A percentile compares a stretch with the other conserved stretches of the same genome.
These are phyloP conservation scores for Macrophomina tecta DNA, from an alignment of 2,329 filamentous ascomycete species.

Conservation along the genomic window DNA sequence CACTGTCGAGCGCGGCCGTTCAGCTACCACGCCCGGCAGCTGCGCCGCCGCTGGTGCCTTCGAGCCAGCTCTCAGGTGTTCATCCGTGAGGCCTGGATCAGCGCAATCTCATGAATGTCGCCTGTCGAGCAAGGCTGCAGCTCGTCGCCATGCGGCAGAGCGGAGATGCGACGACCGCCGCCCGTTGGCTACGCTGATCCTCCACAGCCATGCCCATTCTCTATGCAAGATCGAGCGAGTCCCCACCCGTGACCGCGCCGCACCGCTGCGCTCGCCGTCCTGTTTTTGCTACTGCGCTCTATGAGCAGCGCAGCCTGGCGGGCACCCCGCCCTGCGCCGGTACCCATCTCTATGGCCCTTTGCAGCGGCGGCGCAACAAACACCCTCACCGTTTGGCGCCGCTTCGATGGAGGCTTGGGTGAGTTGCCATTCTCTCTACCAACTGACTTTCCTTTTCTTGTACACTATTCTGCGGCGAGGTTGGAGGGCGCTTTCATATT, in stretches of 20 bases:
- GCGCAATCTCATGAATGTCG: background rate
- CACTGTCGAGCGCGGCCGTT: background rate
- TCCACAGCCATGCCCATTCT: background rate
- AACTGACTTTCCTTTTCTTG: background rate
- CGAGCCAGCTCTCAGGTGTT: background rate
- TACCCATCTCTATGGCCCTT: background rate
- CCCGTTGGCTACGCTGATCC: background rate
- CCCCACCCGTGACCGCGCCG: background rate
- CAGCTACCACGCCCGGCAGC: background rate
- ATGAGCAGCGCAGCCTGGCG: background rate
- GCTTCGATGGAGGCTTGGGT: constrained; percentile 18
- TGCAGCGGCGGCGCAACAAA: background rate
- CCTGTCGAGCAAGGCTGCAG: constrained; percentile 1
- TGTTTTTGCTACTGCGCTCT: background rate
- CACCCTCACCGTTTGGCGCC: constrained; percentile 15
- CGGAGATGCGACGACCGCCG: background rate
- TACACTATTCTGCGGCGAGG: constrained; percentile 2
- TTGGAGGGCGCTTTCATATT: background rate
- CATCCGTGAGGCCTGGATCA: background rate
- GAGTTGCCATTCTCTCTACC: background rate
- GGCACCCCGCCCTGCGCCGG: constrained; percentile 7
- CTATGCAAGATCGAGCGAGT: background rate
- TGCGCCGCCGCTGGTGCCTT: constrained; percentile 16
- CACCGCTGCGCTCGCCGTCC: background rate
- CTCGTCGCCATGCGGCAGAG: constrained; percentile 6